Evolutionary conservation across 176 grass and related monocot species (phyloP).

Genomic region (Themeda triandra): DNA sequence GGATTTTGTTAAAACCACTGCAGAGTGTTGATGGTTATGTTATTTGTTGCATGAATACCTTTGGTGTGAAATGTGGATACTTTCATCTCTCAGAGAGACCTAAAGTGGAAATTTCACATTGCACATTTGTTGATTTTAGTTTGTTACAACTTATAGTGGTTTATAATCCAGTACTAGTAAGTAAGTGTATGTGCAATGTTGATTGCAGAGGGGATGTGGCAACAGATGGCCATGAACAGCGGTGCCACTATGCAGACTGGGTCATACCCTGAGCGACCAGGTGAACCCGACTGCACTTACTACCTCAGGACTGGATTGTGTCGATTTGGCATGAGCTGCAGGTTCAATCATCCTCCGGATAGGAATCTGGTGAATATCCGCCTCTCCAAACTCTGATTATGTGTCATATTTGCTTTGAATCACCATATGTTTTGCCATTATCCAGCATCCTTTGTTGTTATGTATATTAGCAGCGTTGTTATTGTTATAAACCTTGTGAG

Average conservation of each 20-base stretch:
- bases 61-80: slow-evolving; percentile 33
- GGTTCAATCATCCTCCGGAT: slow-evolving; percentile 93
- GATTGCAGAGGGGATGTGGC: slow-evolving; percentile 83
- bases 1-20: not conserved
- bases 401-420: slow-evolving; percentile 23
- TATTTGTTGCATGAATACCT: not conserved
- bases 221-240: slow-evolving; percentile 65
- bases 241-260: slow-evolving; percentile 47
- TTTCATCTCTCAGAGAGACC: not conserved
- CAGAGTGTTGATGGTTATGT: not conserved
- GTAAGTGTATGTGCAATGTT: not conserved
- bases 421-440: not conserved
- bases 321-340: slow-evolving; percentile 87
- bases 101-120: not conserved
- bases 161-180: not conserved
- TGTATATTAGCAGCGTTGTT: slow-evolving; percentile 6
- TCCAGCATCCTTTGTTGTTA: not conserved
- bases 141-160: not conserved
- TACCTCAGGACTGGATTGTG: slow-evolving; percentile 99
- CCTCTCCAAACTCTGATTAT: slow-evolving; percentile 8
- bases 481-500: not conserved
- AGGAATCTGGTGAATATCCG: slow-evolving; percentile 68
- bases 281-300: slow-evolving; percentile 94
- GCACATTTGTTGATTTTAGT: not conserved
- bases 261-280: slow-evolving; percentile 70